Evolutionary conservation across 352 stramenopile genomes (phyloP), one percentile per base, ranked within the genome.

Genomic region (Phytophthora niederhauseri): DNA sequence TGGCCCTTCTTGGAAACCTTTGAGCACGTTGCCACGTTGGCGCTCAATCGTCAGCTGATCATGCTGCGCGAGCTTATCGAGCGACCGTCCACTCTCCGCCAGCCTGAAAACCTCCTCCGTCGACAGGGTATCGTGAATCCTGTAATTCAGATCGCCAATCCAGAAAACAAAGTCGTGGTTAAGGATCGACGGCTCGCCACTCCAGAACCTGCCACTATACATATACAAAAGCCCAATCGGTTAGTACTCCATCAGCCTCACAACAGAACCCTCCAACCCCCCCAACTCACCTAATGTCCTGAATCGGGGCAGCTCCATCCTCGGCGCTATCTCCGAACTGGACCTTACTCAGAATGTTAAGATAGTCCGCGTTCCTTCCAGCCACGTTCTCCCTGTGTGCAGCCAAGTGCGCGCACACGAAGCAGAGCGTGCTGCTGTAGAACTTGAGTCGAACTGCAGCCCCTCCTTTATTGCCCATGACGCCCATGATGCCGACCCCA

Each of bases 81-180:
- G 49, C 7, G 78, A 77, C 7, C 57, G 62, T 0, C 66, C 81
- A 11, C 64, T 81, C 65, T 92, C 84, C 0, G 76, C 70, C 8
- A 79, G 77, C 53, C 80, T 63, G 46, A 95, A 95, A 8, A 89
- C 81, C n/a, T 93, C 83, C 26, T 97, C 89, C 3, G 81, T 85
- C 15, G 84, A 78, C 2, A 96, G 52, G 0, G 91, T 84, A 51
- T 96, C 89, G 3, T 82, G 80, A 45, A 98, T 97, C 7, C 93
- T 84, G 62, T 98, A 98, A 67, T 98, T 98, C 1, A 98, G 67
- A 72, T 98, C 93, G 5, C 93, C 93, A 26, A 97, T 73, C 97
- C 97, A 99, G 72, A 99, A 99, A 0, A 99, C 95, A 59, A 99
- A 87, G 77, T 99, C 98, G 74, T 99, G 98, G 68, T 99, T 98